phyloP scores from a whole-genome alignment of 345 rosid species.

The Gossypium turneri region DNA sequence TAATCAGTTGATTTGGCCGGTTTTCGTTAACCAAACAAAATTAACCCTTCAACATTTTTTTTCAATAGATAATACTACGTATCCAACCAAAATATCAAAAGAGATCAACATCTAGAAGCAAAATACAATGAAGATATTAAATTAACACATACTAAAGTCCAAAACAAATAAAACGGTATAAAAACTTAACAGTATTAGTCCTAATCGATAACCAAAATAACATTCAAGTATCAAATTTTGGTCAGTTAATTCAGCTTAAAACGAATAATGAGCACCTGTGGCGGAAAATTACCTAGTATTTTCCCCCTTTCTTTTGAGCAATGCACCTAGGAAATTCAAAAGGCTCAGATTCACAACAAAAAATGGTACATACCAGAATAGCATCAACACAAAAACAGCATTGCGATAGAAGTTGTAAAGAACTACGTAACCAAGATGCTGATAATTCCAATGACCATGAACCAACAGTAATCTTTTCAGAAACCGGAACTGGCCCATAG shows the following conservation, averaged over 20 bases:
- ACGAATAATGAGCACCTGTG: neutral
- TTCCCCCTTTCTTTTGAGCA: neutral
- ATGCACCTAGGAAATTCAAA: neutral
- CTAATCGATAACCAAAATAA: too few relatives aligned
- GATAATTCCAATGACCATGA: conserved; percentile 90
- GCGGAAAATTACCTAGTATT: neutral
- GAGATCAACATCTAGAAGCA: too few relatives aligned
- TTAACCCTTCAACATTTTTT: too few relatives aligned
- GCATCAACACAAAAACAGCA: conserved; percentile 73
- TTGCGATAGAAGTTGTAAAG: conserved; percentile 81
- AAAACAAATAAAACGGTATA: too few relatives aligned
- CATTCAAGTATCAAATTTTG: too few relatives aligned
- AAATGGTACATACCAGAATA: conserved; percentile 49
- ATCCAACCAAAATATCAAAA: too few relatives aligned
- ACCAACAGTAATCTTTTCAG: conserved; percentile 65
- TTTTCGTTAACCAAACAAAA: too few relatives aligned
- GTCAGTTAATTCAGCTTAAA: too few relatives aligned
- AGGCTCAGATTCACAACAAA: neutral
- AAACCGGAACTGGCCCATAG: conserved; percentile 83
- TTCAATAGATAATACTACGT: too few relatives aligned
- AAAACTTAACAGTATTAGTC: too few relatives aligned
- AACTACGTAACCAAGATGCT: conserved; percentile 63
- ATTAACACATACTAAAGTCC: too few relatives aligned
- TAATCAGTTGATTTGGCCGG: neutral
- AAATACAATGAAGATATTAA: too few relatives aligned